Conservation (phyloP, 768 basidiomycete species). For the Butyriboletus loyo region DNA sequence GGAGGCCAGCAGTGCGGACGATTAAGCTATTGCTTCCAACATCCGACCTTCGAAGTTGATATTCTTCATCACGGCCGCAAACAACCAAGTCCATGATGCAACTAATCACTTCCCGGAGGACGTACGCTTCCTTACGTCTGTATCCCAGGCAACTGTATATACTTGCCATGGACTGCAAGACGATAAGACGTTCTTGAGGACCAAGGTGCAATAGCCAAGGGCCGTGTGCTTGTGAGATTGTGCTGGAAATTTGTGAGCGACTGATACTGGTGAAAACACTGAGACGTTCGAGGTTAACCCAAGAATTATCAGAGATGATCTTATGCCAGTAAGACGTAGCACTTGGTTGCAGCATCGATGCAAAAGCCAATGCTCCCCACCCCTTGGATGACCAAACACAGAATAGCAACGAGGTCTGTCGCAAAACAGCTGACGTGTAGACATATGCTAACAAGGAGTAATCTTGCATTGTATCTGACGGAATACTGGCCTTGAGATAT, state of each 20-base stretch:
- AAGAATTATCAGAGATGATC: constrained; percentile 48
- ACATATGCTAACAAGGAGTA: constrained; percentile 65
- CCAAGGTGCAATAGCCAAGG: constrained; percentile 85
- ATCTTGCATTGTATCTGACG: constrained; percentile 51
- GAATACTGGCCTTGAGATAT: constrained; percentile 57
- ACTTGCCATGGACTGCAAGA: constrained; percentile 68
- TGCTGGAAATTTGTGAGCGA: constrained; percentile 60
- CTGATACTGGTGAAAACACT: constrained; percentile 67
- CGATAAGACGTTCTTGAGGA: constrained; percentile 66
- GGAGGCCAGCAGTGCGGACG: constrained; percentile 43
- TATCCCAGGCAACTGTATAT: constrained; percentile 82
- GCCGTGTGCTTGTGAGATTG: constrained; percentile 74
- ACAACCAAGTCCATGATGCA: constrained; percentile 83
- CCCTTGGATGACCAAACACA: constrained; percentile 85
- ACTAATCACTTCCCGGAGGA: constrained; percentile 82
- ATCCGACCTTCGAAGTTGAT: constrained; percentile 41
- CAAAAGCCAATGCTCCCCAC: constrained; percentile 77
- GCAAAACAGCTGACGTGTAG: constrained; percentile 62
- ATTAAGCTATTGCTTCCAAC: constrained; percentile 42
- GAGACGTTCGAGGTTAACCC: constrained; percentile 60
- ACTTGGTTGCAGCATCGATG: constrained; percentile 67
- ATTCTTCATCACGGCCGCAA: constrained; percentile 76
- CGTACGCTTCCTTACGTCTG: constrained; percentile 81
- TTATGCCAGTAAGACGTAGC: constrained; percentile 59
- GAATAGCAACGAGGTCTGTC: constrained; percentile 72